Percentiles rank a stretch among this genome's conserved stretches.
These are phyloP conservation scores for Parathielavia hyrcaniae DNA, from an alignment of 495 filamentous ascomycete genomes.

Conservation along the genomic window DNA sequence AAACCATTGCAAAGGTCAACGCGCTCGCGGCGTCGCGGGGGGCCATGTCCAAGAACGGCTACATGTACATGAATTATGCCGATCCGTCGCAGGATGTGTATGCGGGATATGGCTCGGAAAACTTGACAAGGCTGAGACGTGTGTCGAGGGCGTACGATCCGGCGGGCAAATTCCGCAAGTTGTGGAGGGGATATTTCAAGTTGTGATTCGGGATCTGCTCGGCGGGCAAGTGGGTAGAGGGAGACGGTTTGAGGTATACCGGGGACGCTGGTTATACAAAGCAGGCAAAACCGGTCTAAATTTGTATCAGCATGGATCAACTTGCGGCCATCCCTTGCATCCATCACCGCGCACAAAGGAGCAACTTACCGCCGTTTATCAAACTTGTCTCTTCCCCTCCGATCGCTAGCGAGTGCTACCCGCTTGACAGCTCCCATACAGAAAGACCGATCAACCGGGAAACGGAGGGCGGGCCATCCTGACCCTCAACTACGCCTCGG, in stretches of 20 bases:
- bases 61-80: slow-evolving; percentile 53
- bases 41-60: slow-evolving; percentile 40
- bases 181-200: slow-evolving; percentile 41
- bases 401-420: no score
- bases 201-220: slow-evolving; percentile 2
- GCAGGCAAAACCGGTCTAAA: no score
- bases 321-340: no score
- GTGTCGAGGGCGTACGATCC: slow-evolving; percentile 44
- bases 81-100: slow-evolving; percentile 40
- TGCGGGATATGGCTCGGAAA: slow-evolving; percentile 38
- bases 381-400: no score
- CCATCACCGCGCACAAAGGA: no score
- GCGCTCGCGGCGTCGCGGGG: slow-evolving; percentile 39
- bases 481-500: background rate
- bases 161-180: slow-evolving; percentile 34
- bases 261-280: no score
- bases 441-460: no score
- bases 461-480: no score
- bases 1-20: slow-evolving; percentile 30
- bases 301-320: no score
- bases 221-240: background rate
- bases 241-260: background rate
- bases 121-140: slow-evolving; percentile 29
- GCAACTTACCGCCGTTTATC: no score
- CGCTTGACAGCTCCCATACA: no score